Conservation (phyloP, 106 monocot species). For the Dioscorea dumetorum region DNA sequence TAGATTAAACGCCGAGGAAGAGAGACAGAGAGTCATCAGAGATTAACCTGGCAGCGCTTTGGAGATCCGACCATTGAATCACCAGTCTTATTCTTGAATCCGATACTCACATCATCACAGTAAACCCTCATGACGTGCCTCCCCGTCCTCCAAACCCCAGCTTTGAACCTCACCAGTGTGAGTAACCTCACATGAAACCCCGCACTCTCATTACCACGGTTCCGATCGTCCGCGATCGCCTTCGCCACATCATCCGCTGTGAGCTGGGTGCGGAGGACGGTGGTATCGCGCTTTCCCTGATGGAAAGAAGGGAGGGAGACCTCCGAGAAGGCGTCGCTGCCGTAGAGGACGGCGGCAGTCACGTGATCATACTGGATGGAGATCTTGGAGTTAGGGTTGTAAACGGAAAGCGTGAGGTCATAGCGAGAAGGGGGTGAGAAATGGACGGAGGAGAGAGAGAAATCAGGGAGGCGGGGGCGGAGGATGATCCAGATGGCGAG, state of each 20-base stretch:
- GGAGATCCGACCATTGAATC: not conserved
- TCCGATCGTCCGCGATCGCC: not conserved
- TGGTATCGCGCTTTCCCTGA: not conserved
- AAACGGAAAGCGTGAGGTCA: conserved; percentile 26
- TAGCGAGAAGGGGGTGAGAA: conserved; percentile 21
- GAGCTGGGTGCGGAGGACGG: not conserved
- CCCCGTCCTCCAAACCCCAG: conserved; percentile 18
- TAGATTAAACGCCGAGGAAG: not conserved
- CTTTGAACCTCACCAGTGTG: conserved; percentile 8
- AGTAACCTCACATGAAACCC: not conserved
- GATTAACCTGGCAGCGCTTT: not conserved
- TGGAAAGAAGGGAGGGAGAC: not conserved
- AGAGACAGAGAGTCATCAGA: not conserved
- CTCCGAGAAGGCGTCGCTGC: not conserved
- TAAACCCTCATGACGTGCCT: conserved; percentile 16
- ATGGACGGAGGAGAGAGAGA: conserved; percentile 43
- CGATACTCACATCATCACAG: conserved; percentile 17
- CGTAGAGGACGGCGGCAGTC: conserved; percentile 16
- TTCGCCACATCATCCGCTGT: not conserved
- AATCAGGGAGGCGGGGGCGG: conserved; percentile 53
- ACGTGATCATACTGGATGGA: conserved; percentile 3
- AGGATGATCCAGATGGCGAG: conserved; percentile 61
- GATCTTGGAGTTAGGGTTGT: conserved; percentile 48
- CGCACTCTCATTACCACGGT: not conserved
- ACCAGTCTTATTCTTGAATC: conserved; percentile 9